Evolutionary conservation across 495 filamentous ascomycete species (phyloP), one percentile per base, ranked within the genome.

Genomic region (Penicillium pancosmium): DNA sequence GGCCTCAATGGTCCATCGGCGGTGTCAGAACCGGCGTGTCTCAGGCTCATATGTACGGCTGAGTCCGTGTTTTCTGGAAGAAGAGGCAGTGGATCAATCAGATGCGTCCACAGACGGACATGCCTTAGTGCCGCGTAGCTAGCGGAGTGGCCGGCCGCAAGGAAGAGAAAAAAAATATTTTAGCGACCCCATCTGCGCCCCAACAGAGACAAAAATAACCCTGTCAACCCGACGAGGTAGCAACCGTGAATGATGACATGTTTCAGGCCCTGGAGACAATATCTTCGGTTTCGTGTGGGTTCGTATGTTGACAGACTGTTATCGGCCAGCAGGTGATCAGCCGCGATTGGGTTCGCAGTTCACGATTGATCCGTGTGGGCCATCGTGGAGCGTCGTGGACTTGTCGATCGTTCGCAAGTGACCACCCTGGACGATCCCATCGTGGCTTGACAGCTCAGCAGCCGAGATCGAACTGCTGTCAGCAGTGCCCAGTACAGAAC

Each of bases 71-170:
- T 18, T 66, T 49, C 54, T 56, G 54, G 54, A 66, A 56, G 34
- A 46, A 21, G 51, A 62, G 36, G 35, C 13, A 55, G 55, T 65
- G 62, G 65, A 67, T 64, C 65, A 62, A 67, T 67, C 65, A 67
- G 65, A 67, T 62, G 62, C 59, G 48, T 55, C 50, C 61, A 61
- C 60, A 58, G 43, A 41, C 52, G 55, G 43, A 31, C 50, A 52
- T 64, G 60, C 60, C 40, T 63, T 63, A 60, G 60, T 60, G 60
- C 50, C 49, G 18, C 36, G 48, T 59, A 60, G 50, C 52, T 59
- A 60, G 50, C 52, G 33, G 46, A 48, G 46, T 23, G 46, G 46
- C 46, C 46, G 19, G 23, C 10, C 27, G 27, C 27, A 31, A 9
- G 27, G 27, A 31, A 31, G 23, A n/a, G 46, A 48, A 38, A n/a